These are phyloP conservation scores for Silybum marianum DNA, from an alignment of 129 eudicot species.

Conservation along the genomic window DNA sequence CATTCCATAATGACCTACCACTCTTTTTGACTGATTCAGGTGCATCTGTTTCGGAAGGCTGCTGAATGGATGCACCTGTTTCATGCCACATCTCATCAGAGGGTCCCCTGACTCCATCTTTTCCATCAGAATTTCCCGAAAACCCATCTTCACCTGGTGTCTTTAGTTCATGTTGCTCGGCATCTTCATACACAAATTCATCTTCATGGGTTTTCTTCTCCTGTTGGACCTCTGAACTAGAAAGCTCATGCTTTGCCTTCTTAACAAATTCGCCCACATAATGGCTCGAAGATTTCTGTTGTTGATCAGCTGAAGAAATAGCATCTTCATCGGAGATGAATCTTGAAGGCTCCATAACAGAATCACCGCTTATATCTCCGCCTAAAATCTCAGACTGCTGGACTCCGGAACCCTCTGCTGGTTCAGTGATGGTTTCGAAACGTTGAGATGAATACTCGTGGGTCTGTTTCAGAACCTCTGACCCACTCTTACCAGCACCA, in stretches of 20 bases:
- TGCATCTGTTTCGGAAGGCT: constrained; percentile 38
- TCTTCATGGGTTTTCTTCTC: constrained; percentile 33
- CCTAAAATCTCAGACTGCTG: constrained; percentile 18
- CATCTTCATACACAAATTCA: constrained; percentile 29
- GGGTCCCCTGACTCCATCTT: constrained; percentile 58
- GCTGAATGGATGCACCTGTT: constrained; percentile 41
- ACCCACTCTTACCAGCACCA: too few species aligned
- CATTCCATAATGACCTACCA: constrained; percentile 81
- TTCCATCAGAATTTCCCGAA: constrained; percentile 41
- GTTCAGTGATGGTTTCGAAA: constrained; percentile 20
- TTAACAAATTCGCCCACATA: constrained; percentile 67
- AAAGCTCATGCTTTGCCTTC: constrained; percentile 56
- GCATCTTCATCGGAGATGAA: constrained; percentile 40
- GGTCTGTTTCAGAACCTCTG: constrained; percentile 6
- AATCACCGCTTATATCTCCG: constrained; percentile 24
- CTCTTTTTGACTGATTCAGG: constrained; percentile 46
- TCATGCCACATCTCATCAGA: constrained; percentile 81
- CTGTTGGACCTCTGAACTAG: constrained; percentile 45
- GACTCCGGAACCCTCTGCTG: constrained; percentile 15
- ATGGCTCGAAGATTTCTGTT: constrained; percentile 59
- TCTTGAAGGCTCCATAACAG: constrained; percentile 25
- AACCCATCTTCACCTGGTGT: constrained; percentile 21
- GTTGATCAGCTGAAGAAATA: constrained; percentile 64
- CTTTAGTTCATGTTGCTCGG: constrained; percentile 31
- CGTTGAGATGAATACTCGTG: constrained; percentile 23